A percentile compares a stretch with the other conserved stretches of the same genome.
phyloP scores from a whole-genome alignment of 352 stramenopile species.

The Pythium graminicola region DNA sequence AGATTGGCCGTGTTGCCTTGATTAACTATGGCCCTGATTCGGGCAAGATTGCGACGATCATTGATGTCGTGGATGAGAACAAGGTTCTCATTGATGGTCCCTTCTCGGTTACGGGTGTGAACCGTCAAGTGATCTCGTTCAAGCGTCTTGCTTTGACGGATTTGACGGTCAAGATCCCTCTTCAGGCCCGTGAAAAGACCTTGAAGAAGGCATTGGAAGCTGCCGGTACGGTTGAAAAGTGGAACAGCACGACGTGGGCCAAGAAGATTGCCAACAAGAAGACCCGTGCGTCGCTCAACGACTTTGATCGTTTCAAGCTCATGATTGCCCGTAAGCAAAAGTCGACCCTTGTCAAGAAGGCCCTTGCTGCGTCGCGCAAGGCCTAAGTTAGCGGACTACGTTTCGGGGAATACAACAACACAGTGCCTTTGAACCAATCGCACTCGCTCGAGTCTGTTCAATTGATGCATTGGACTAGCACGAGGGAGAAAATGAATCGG shows the following conservation, averaged over 20 bases:
- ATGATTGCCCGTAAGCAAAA: slow-evolving; percentile 99
- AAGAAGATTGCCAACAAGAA: slow-evolving; percentile 98
- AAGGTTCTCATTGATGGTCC: slow-evolving; percentile 97
- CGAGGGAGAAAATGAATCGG: slow-evolving; percentile 19
- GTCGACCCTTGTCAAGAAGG: slow-evolving; percentile 91
- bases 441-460: no score
- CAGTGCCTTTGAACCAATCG: slow-evolving; percentile 21
- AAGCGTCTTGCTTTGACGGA: slow-evolving; percentile 97
- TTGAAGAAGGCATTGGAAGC: slow-evolving; percentile 89
- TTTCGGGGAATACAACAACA: slow-evolving; percentile 19
- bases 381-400: slow-evolving; percentile 20
- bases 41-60: slow-evolving; percentile 98
- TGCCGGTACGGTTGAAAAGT: slow-evolving; percentile 91
- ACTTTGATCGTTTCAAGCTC: slow-evolving; percentile 99
- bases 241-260: slow-evolving; percentile 93
- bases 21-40: slow-evolving; percentile 98
- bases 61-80: slow-evolving; percentile 99
- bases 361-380: slow-evolving; percentile 71
- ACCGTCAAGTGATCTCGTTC: slow-evolving; percentile 98
- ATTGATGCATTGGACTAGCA: no score
- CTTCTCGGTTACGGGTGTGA: slow-evolving; percentile 92
- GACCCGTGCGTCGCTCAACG: slow-evolving; percentile 89
- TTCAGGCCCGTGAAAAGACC: slow-evolving; percentile 92
- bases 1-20: slow-evolving; percentile 97
- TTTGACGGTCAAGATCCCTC: slow-evolving; percentile 93